Evolutionary conservation across 2,329 filamentous ascomycete genomes (phyloP).

Genomic region (Ophiocordyceps sinensis): DNA sequence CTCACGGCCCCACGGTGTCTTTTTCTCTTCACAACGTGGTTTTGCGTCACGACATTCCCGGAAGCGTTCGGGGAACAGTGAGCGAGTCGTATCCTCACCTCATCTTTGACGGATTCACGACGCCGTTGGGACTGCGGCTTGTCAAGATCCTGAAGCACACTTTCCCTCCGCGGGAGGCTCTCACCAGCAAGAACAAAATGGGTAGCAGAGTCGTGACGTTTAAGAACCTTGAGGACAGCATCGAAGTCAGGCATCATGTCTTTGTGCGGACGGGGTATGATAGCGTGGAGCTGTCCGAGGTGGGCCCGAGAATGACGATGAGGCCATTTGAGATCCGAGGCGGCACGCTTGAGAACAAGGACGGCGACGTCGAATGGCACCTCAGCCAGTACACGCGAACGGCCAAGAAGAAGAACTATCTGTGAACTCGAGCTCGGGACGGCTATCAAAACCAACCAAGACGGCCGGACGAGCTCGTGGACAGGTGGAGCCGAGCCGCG

Average conservation of each 20-base stretch:
- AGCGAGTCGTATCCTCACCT: conserved; percentile 88
- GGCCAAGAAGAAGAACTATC: conserved; percentile 61
- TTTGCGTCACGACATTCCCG: conserved; percentile 82
- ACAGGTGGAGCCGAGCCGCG: too few species aligned
- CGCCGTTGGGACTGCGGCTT: conserved; percentile 64
- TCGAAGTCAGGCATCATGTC: conserved; percentile 71
- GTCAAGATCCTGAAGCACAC: conserved; percentile 87
- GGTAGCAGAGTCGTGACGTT: conserved; percentile 86
- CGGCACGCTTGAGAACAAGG: conserved; percentile 85
- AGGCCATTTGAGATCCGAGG: conserved; percentile 82
- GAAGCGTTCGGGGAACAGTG: conserved; percentile 72
- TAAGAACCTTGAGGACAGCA: conserved; percentile 84
- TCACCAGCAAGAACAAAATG: conserved; percentile 57
- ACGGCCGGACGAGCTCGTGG: too few species aligned
- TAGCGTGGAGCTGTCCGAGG: conserved; percentile 76
- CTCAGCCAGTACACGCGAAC: conserved; percentile 92
- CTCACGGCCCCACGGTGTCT: conserved; percentile 65
- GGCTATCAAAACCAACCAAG: background rate
- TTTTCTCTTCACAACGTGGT: conserved; percentile 91
- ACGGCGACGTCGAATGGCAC: conserved; percentile 93
- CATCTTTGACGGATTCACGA: conserved; percentile 88
- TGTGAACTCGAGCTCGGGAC: background rate
- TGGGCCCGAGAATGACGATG: conserved; percentile 96
- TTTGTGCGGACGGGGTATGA: conserved; percentile 89
- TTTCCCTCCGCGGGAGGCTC: conserved; percentile 75